Percentiles rank a stretch among this genome's conserved stretches.
Evolutionary conservation across 345 rosid genomes (phyloP).

Genomic region (Linum usitatissimum): DNA sequence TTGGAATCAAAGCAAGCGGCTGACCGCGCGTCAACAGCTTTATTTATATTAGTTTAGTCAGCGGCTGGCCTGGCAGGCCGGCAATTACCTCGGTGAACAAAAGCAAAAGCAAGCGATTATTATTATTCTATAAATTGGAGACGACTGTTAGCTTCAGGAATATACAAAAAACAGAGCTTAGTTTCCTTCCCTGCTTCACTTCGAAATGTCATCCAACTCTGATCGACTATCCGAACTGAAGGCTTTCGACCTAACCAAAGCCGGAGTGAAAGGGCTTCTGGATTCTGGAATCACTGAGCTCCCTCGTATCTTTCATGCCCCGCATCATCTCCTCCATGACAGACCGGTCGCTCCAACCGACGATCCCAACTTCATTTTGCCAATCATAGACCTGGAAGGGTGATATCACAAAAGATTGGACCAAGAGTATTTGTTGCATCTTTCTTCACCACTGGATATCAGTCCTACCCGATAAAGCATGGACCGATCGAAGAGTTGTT

Average conservation of each 20-base stretch:
- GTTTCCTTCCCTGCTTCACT: too few species aligned
- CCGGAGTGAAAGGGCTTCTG: slow-evolving; percentile 10
- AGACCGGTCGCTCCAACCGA: not conserved
- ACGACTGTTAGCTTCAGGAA: too few species aligned
- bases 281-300: slow-evolving; percentile 7
- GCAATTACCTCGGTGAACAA: too few species aligned
- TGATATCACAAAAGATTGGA: not conserved
- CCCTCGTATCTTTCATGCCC: slow-evolving; percentile 6
- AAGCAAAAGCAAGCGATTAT: too few species aligned
- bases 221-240: slow-evolving; percentile 1
- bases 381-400: slow-evolving; percentile 11
- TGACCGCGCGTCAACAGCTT: too few species aligned
- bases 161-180: too few species aligned
- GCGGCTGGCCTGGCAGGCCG: too few species aligned
- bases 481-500: not conserved
- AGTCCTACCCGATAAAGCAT: not conserved
- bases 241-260: slow-evolving; percentile 8
- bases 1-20: too few species aligned
- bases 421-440: not conserved
- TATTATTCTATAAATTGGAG: too few species aligned
- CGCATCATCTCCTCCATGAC: not conserved
- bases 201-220: too few species aligned
- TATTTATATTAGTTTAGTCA: too few species aligned
- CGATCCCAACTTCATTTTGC: not conserved
- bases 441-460: not conserved